phyloP scores from a whole-genome alignment of 2,329 filamentous ascomycete species.

The Myotisia sp. region DNA sequence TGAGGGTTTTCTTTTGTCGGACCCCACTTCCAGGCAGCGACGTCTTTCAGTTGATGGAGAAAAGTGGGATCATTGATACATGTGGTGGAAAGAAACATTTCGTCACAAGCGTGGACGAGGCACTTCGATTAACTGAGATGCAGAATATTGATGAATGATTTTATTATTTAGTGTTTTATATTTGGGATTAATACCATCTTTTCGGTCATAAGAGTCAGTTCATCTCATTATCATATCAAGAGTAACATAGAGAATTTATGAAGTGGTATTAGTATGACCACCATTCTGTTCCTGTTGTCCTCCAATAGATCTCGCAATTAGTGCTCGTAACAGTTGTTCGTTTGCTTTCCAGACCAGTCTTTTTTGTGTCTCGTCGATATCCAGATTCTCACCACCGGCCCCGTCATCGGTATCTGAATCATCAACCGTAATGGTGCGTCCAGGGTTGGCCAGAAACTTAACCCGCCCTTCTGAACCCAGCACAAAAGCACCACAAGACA shows the following conservation, averaged over 20 bases:
- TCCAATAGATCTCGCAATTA: slow-evolving; percentile 19
- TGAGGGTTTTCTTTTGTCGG: slow-evolving; percentile 43
- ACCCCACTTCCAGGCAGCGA: slow-evolving; percentile 36
- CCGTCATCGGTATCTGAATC: slow-evolving; percentile 13
- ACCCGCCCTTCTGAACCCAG: slow-evolving; percentile 26
- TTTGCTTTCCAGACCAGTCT: slow-evolving; percentile 19
- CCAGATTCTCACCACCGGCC: slow-evolving; percentile 11
- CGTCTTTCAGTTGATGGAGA: slow-evolving; percentile 59
- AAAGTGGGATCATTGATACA: slow-evolving; percentile 70
- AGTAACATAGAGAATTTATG: no score
- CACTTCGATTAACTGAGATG: slow-evolving; percentile 63
- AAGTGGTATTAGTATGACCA: no score
- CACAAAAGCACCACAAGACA: slow-evolving; percentile 28
- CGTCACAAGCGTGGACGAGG: slow-evolving; percentile 69
- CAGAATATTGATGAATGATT: slow-evolving; percentile 42
- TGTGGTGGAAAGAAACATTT: slow-evolving; percentile 68
- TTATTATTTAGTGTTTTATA: no score
- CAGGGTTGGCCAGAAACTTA: slow-evolving; percentile 22
- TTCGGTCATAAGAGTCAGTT: no score
- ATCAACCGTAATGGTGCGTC: slow-evolving; percentile 10
- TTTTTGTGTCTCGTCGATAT: slow-evolving; percentile 12
- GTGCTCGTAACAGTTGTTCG: slow-evolving; percentile 19
- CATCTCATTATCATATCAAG: no score
- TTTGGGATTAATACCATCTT: no score
- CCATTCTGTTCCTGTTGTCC: slow-evolving; percentile 2